Evolutionary conservation across 345 rosid species (phyloP).

Genomic region (Hibiscus mutabilis): DNA sequence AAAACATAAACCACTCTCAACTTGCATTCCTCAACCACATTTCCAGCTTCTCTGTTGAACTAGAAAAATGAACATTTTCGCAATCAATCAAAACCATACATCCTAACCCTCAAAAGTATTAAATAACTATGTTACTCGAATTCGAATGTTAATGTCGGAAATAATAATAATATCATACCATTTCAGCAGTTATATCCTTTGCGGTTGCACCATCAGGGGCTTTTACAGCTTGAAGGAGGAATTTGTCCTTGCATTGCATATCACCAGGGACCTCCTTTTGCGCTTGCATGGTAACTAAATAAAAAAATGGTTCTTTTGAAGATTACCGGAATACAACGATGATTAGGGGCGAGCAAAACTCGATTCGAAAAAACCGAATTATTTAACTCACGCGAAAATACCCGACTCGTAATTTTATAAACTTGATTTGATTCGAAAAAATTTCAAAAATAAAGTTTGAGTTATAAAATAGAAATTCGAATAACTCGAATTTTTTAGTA

Average conservation of each 20-base stretch:
- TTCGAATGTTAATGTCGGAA: not conserved
- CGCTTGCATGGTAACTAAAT: not conserved
- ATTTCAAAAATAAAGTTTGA: too few species aligned
- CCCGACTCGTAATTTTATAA: too few species aligned
- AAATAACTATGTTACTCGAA: not conserved
- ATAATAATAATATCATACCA: constrained; percentile 30
- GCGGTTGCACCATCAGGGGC: not conserved
- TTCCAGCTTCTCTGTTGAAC: constrained; percentile 74
- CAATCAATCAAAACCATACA: constrained; percentile 8
- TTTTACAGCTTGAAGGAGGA: not conserved
- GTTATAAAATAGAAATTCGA: too few species aligned
- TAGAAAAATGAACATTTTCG: constrained; percentile 17
- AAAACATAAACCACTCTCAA: constrained; percentile 63
- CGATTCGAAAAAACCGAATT: too few species aligned
- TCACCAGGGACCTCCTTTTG: not conserved
- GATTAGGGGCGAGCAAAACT: too few species aligned
- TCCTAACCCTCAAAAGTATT: not conserved
- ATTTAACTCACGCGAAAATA: too few species aligned
- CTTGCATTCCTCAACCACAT: constrained; percentile 66
- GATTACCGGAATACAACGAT: too few species aligned
- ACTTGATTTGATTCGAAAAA: too few species aligned
- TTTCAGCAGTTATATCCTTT: constrained; percentile 11
- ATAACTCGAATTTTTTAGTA: too few species aligned
- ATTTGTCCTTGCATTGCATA: not conserved
- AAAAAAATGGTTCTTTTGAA: too few species aligned